Conservation (phyloP, 345 rosid species). For the Linum trigynum region DNA sequence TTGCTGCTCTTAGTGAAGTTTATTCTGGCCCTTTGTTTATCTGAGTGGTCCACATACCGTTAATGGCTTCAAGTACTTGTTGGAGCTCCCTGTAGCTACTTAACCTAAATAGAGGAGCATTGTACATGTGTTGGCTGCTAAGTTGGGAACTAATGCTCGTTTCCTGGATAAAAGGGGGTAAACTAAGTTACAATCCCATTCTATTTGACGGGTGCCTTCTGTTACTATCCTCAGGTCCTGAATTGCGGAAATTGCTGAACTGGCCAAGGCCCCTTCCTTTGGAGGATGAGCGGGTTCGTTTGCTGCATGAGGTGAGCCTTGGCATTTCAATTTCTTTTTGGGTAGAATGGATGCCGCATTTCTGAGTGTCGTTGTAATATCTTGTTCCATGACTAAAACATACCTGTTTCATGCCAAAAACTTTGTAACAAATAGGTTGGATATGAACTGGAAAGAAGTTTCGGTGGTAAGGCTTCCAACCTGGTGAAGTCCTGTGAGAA, state of each 20-base stretch:
- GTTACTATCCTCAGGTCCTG: conserved; percentile 35
- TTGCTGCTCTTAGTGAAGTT: neutral
- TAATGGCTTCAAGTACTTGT: neutral
- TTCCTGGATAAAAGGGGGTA: too few species aligned
- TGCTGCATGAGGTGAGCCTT: conserved; percentile 55
- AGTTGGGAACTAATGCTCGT: too few species aligned
- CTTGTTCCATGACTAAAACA: neutral
- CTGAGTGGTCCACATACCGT: neutral
- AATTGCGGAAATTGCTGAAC: conserved; percentile 48
- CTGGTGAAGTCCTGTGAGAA: conserved; percentile 59
- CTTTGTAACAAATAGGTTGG: conserved; percentile 45
- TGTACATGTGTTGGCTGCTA: too few species aligned
- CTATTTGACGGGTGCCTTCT: neutral
- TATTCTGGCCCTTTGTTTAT: neutral
- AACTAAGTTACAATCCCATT: neutral
- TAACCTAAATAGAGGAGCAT: too few species aligned
- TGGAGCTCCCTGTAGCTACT: too few species aligned
- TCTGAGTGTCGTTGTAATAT: conserved; percentile 2
- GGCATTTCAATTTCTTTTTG: neutral
- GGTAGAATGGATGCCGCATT: neutral
- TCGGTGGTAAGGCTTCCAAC: conserved; percentile 59
- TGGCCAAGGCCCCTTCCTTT: conserved; percentile 84
- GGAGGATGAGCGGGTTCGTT: conserved; percentile 66
- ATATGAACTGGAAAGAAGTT: conserved; percentile 51
- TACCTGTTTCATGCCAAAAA: conserved; percentile 8